Evolutionary conservation across 805 yeast genomes (phyloP).

Genomic region (Yarrowia phangngaensis): DNA sequence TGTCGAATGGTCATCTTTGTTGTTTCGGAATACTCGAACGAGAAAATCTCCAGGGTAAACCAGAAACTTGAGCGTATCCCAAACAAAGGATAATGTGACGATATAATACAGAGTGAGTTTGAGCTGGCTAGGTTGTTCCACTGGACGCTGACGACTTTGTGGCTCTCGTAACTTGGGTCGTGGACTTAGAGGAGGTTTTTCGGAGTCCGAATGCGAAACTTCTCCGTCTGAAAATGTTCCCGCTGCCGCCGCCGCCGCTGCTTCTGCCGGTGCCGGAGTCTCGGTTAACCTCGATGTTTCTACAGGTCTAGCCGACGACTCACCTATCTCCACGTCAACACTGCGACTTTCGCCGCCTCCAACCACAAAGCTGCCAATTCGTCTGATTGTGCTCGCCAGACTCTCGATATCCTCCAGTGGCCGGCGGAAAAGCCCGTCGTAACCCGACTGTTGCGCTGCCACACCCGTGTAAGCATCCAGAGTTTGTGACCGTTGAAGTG

Average conservation of each 20-base stretch:
- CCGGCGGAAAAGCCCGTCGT: conserved; percentile 19
- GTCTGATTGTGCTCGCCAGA: conserved; percentile 20
- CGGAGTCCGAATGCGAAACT: conserved; percentile 9
- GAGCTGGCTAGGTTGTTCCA: neutral
- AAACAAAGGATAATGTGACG: conserved; percentile 12
- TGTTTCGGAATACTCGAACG: conserved; percentile 21
- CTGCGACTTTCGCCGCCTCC: conserved; percentile 7
- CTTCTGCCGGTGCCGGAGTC: neutral
- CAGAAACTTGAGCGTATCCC: conserved; percentile 17
- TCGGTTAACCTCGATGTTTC: neutral
- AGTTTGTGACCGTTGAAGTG: conserved; percentile 16
- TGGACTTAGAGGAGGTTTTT: neutral
- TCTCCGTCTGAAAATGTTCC: conserved; percentile 19
- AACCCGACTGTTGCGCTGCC: conserved; percentile 15
- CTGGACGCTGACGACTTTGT: neutral
- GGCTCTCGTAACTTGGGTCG: neutral
- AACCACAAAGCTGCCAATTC: conserved; percentile 8
- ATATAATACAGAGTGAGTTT: conserved; percentile 11
- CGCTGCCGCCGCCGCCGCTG: neutral
- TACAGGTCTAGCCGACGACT: neutral
- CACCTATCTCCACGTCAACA: neutral
- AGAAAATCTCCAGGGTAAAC: conserved; percentile 7
- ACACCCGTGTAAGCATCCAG: conserved; percentile 21
- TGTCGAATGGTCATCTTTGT: conserved; percentile 5
- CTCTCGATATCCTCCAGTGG: conserved; percentile 22